Base-by-base conservation (phyloP, 176 grass and related monocot species). In the Pharus latifolius region DNA sequence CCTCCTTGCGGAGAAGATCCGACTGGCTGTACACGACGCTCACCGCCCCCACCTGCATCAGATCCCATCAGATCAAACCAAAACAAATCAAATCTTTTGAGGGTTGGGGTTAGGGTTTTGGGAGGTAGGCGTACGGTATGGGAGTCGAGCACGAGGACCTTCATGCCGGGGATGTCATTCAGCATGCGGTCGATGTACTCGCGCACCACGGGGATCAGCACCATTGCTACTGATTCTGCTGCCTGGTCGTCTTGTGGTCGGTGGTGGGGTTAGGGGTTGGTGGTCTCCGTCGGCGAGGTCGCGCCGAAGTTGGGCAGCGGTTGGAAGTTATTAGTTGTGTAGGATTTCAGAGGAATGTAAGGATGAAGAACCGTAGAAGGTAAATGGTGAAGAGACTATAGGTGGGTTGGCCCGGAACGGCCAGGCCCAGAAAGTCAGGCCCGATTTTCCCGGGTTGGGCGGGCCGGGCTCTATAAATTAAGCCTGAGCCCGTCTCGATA, bases 11-110 rank as follows among this genome's bases (percentile, higher is more conserved):
- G 53, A 98, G 81, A 63, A 98, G 80, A 74, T 93, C 90, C 41
- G 95, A 91, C 73, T 98, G 95, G 62, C 87, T 91, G 63, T 98
- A 94, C 62, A 92, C 94, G 18, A 98, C 94, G 91, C 89, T 98
- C 61, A 98, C 84, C 71, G 91, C 91, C 68, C 90, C 86, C 16
- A 98, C 84, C 90, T 98, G 84, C 54, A 84, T 37, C 44, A 19
- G 62, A 48, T 6, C 28, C 25, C 17, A 33, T 2, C 45, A 61
- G 77, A 70, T 69, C 47, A 47, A 23, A 27, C 76, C 17, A 82
- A 26, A 43, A 9, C 50, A 43, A 48, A 70, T 46, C 43, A 2
- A 59, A 31, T 40, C 51, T 35, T 34, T 17, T n/a, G 29, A 24
- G 30, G 13, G 43, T 23, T 12, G 25, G 50, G 35, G 26, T 18